Conservation (phyloP, 2,329 filamentous ascomycete genomes). For the Colletotrichum costaricense region DNA sequence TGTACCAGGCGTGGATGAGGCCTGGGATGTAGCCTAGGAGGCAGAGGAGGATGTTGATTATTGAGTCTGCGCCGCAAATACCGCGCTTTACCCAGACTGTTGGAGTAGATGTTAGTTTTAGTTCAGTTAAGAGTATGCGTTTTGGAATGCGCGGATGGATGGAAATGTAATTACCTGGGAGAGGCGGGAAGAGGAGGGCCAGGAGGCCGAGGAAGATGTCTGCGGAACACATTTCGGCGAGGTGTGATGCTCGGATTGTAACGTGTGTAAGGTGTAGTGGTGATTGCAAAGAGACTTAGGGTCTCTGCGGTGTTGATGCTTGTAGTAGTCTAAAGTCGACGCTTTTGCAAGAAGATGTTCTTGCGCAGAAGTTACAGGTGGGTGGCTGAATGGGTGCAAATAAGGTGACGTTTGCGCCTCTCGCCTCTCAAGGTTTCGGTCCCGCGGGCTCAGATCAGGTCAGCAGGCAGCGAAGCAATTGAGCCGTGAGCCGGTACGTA, state of each 20-base stretch:
- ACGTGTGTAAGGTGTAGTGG: background rate
- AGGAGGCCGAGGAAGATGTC: conserved; percentile 74
- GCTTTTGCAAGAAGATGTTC: background rate
- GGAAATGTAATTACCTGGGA: conserved; percentile 65
- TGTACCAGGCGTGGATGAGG: conserved; percentile 97
- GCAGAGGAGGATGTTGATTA: conserved; percentile 96
- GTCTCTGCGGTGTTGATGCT: background rate
- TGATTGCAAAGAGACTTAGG: background rate
- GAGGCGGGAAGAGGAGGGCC: conserved; percentile 73
- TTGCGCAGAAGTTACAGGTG: no score
- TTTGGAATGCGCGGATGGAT: background rate
- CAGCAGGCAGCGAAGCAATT: conserved; percentile 27
- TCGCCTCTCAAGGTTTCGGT: background rate
- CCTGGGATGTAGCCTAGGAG: conserved; percentile 84
- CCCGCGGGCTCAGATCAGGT: background rate
- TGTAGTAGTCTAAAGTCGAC: background rate
- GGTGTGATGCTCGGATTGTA: background rate
- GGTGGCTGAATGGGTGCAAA: background rate
- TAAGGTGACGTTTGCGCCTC: conserved; percentile 23
- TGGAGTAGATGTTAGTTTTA: background rate
- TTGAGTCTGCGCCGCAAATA: conserved; percentile 88
- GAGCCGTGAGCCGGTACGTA: background rate
- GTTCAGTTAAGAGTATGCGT: background rate
- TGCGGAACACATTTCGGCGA: conserved; percentile 62
- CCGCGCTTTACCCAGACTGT: conserved; percentile 96